Conservation (phyloP, 2,329 filamentous ascomycete species). For the Alternaria arbusti region DNA sequence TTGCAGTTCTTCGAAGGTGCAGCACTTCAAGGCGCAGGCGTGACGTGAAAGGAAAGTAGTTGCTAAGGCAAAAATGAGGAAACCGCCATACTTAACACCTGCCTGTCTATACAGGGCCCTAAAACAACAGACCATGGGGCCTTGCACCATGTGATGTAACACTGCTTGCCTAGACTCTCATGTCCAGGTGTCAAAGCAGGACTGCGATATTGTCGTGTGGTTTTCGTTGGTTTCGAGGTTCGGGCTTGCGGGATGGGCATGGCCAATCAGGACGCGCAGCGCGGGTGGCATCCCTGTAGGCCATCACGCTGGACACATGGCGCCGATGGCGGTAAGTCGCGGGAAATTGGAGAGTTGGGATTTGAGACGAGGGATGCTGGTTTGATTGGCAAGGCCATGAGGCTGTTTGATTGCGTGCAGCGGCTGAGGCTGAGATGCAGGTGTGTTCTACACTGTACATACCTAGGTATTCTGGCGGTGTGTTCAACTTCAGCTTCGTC, state of each 20-base stretch:
- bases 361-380: conserved; percentile 5
- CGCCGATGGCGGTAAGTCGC: conserved; percentile 22
- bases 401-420: conserved; percentile 5
- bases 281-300: conserved; percentile 15
- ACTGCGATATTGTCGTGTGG: conserved; percentile 13
- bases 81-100: conserved; percentile 13
- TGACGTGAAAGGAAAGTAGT: conserved; percentile 1
- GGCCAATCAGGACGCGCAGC: conserved; percentile 20
- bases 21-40: conserved; percentile 29
- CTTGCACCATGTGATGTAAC: conserved; percentile 14
- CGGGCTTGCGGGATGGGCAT: background rate
- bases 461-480: background rate
- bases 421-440: background rate
- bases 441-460: background rate
- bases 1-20: background rate
- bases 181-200: conserved; percentile 9
- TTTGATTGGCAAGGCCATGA: conserved; percentile 3
- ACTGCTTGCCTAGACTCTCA: conserved; percentile 15
- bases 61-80: conserved; percentile 2
- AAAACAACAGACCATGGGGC: conserved; percentile 1
- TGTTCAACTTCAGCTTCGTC: background rate
- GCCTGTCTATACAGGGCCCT: conserved; percentile 2
- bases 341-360: conserved; percentile 18
- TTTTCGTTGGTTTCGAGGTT: conserved; percentile 23
- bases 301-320: conserved; percentile 20